Conservation (phyloP, 306 rosid species). For the Corylus americana region DNA sequence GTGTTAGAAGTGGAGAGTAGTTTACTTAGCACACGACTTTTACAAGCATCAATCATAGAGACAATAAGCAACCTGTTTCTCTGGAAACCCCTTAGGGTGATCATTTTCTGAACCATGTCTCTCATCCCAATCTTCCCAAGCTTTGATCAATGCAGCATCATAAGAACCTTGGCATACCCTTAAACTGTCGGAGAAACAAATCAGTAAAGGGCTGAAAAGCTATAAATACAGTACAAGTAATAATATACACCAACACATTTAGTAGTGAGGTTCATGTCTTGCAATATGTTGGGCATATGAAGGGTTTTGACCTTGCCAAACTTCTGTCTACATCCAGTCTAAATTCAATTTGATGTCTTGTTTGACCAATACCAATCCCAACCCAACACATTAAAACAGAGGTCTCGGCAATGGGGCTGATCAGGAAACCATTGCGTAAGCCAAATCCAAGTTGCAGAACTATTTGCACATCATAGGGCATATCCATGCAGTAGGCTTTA, state of each 20-base stretch:
- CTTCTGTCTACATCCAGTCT: background rate
- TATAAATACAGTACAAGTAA: constrained; percentile 7
- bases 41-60: constrained; percentile 11
- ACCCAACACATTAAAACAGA: background rate
- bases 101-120: constrained; percentile 73
- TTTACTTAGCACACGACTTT: constrained; percentile 15
- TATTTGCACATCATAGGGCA: background rate
- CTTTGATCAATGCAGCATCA: constrained; percentile 58
- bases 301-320: background rate
- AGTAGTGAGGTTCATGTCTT: background rate
- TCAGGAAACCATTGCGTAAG: background rate
- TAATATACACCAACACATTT: background rate
- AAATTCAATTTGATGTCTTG: background rate
- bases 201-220: constrained; percentile 27
- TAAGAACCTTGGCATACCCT: constrained; percentile 83
- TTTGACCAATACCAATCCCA: background rate
- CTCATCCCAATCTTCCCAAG: constrained; percentile 90
- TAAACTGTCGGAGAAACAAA: constrained; percentile 49
- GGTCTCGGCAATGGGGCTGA: background rate
- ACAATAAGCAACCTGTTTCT: constrained; percentile 66
- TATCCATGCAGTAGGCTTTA: background rate
- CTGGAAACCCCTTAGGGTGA: constrained; percentile 80
- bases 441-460: constrained; percentile 1
- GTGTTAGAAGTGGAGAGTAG: background rate
- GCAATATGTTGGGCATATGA: background rate